Evolutionary conservation across 192 early-diverging fungal genomes (phyloP), one percentile per base, ranked within the genome.

Genomic region (Chytriomyces sp.): DNA sequence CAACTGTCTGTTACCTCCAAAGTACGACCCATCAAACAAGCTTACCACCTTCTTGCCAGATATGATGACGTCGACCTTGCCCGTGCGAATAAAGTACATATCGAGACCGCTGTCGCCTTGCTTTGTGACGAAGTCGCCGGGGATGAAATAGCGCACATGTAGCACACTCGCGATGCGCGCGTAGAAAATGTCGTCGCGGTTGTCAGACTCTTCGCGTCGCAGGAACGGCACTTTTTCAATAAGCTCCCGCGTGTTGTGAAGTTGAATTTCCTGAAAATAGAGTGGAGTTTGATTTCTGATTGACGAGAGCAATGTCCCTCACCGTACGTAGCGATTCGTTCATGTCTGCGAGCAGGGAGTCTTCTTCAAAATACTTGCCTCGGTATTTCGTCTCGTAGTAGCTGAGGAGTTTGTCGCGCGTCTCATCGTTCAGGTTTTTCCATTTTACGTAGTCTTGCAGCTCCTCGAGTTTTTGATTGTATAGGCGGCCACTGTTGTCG

Each of bases 341-440:
- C 26, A 66, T 36, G 3, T 87, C 89, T 1, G 62, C 75, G 60
- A 85, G 88, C 79, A 83, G 77, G 37, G 17, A 17, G 12, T 73
- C 69, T 28, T 73, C 69, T 72, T 73, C 54, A 1, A 73, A 73
- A 37, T 65, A 74, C 41, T 73, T 73, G 17, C 72, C 72, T 14
- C 66, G 58, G 4, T 72, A 72, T 39, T 73, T 73, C 14, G 66
- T 30, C 22, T 73, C 67, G 39, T 59, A 75, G 39, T 75, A 75
- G 14, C 67, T 60, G 19, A 58, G 30, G 19, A 58, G 56, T 31
- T 58, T 58, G 12, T 58, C 30, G 19, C 19, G 19, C 10, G 56
- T 58, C 30, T 58, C 56, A 14, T 58, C 19, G 30, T 14, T 14
- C 30, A 58, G 30, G 30, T 58, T 58, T 58, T 58, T 58, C 19